phyloP scores from a whole-genome alignment of 1,284 basidiomycete genomes.

The Naganishia cerealis region DNA sequence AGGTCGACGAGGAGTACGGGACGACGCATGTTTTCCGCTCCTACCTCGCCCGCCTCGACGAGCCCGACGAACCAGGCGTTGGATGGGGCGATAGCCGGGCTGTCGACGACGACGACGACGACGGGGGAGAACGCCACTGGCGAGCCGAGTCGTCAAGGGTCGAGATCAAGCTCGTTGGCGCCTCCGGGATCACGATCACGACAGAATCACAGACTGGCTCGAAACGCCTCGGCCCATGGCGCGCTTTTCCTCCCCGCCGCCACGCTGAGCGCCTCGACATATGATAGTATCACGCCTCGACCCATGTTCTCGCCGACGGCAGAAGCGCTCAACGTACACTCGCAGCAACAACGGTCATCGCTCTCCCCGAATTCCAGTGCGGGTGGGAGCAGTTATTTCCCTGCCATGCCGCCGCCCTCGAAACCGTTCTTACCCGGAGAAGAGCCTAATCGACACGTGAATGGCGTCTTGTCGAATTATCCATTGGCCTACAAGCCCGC shows the following conservation, averaged over 20 bases:
- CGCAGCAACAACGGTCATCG: constrained; percentile 8
- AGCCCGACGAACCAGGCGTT: constrained; percentile 21
- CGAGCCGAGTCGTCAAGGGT: constrained; percentile 1
- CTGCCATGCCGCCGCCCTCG: constrained; percentile 30
- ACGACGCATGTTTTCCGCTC: constrained; percentile 30
- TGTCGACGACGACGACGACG: not conserved
- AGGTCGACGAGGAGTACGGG: constrained; percentile 1
- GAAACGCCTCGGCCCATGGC: constrained; percentile 18
- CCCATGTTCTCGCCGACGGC: constrained; percentile 30
- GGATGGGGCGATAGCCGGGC: constrained; percentile 7
- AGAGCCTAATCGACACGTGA: constrained; percentile 31
- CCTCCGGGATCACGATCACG: constrained; percentile 4
- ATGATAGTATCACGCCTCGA: constrained; percentile 16
- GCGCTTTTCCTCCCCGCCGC: constrained; percentile 4
- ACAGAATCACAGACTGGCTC: constrained; percentile 8
- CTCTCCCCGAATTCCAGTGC: constrained; percentile 17
- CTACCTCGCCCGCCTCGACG: constrained; percentile 20
- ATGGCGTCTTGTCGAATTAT: constrained; percentile 30
- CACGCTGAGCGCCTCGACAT: constrained; percentile 7
- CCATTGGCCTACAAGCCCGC: constrained; percentile 27
- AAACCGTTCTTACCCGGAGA: constrained; percentile 31
- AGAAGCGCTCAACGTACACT: constrained; percentile 27
- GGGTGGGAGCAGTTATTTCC: constrained; percentile 28
- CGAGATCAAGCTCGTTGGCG: constrained; percentile 20
- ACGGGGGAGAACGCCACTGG: not conserved